Base-by-base conservation (phyloP, 768 basidiomycete genomes). In the Clitopilus passeckerianus region DNA sequence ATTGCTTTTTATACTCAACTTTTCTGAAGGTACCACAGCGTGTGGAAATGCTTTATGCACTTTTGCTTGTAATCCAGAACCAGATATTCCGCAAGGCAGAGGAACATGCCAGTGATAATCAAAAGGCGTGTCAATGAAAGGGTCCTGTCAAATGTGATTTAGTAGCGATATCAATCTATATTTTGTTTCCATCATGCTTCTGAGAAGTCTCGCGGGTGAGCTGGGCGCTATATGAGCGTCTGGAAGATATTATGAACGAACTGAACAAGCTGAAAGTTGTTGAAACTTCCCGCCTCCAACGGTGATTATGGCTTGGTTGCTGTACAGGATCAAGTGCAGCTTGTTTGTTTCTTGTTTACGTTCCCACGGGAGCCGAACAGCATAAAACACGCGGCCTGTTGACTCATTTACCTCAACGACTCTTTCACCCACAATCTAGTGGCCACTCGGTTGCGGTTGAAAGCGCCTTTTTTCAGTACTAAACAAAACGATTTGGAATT, bases 21-120 rank as follows among this genome's bases (percentile, higher is more conserved):
- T 3, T 56, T 10, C 57, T 33, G 27, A 15, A 57, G 24, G 2
- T 46, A 60, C 12, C 14, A 8, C 57, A 86, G 86, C 79, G 84
- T n/a, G 76, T 86, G 27, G 84, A 86, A 67, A 81, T 79, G 54
- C 62, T 86, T n/a, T 87, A 87, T 63, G 80, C 78, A 6, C 70
- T 86, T 23, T 66, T 87, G 18, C 68, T 83, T 30, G 79, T 87
- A n/a, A 70, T 86, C 9, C 86, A 87, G 69, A 84, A 86, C 58
- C 85, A 87, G 68, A 77, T 82, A 41, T 65, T 86, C 57, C 74
- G 78, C n/a, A 71, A 73, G 60, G 54, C 65, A 23, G 66, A 65
- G 27, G 58, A 41, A 23, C 20, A n/a, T 50, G 46, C 12, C 3
- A 41, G 37, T 15, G n/a, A 41, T 14, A 41, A 14, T 15, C n/a